Evolutionary conservation across 2,329 filamentous ascomycete species (phyloP).

Genomic region (Tympanopsis confertula): DNA sequence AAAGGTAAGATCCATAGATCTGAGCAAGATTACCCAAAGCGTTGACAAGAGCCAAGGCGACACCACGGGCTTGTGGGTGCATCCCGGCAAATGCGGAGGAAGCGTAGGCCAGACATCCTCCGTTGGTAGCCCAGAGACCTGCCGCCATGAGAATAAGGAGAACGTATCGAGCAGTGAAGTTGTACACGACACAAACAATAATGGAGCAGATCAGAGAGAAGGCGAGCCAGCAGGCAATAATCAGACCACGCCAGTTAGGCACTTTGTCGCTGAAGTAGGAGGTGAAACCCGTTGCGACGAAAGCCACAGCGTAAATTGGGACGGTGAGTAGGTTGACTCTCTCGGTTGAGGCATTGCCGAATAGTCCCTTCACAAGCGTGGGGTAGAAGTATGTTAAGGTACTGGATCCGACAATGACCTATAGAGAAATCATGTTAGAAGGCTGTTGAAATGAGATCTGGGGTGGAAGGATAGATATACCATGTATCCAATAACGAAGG

Average conservation of each 20-base stretch:
- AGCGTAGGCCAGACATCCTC: conserved; percentile 34
- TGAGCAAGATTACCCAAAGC: conserved; percentile 40
- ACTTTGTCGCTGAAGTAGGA: conserved; percentile 34
- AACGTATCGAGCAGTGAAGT: conserved; percentile 38
- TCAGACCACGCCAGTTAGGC: conserved; percentile 29
- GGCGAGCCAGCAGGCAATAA: conserved; percentile 34
- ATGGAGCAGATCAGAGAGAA: conserved; percentile 24
- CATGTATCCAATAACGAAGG: conserved; percentile 27
- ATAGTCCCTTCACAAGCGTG: conserved; percentile 35
- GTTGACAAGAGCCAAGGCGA: conserved; percentile 39
- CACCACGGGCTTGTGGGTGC: conserved; percentile 33
- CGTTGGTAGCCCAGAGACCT: conserved; percentile 40
- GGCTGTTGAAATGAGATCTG: conserved; percentile 3
- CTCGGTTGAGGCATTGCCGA: conserved; percentile 31
- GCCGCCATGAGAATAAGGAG: conserved; percentile 43
- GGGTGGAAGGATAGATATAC: conserved; percentile 5
- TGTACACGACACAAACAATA: conserved; percentile 29
- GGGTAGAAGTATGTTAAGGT: conserved; percentile 43
- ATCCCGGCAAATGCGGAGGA: conserved; percentile 37
- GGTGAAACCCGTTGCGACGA: conserved; percentile 32
- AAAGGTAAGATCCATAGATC: conserved; percentile 40
- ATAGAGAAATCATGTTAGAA: conserved; percentile 3
- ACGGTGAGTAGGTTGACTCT: conserved; percentile 20
- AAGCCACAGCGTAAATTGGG: conserved; percentile 39
- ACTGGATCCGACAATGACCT: conserved; percentile 23